These are phyloP conservation scores for Cornus kousa DNA, from an alignment of 148 eudicot species.

Conservation along the genomic window DNA sequence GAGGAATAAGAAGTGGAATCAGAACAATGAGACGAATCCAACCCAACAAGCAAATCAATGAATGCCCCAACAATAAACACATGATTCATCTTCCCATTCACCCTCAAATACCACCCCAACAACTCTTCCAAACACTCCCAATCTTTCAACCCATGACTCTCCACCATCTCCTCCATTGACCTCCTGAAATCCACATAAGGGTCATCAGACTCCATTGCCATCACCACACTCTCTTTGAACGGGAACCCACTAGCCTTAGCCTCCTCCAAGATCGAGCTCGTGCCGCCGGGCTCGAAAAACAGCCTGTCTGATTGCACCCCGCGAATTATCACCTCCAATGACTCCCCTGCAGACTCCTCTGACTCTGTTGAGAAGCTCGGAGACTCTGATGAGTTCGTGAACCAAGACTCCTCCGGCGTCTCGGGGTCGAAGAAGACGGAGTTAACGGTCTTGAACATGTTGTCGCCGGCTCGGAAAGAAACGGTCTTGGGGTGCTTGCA, in stretches of 20 bases:
- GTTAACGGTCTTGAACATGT: slow-evolving; percentile 50
- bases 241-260: slow-evolving; percentile 7
- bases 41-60: slow-evolving; percentile 50
- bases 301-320: slow-evolving; percentile 62
- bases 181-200: slow-evolving; percentile 64
- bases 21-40: slow-evolving; percentile 15
- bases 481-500: slow-evolving; percentile 51
- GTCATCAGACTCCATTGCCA: slow-evolving; percentile 54
- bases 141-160: slow-evolving; percentile 53
- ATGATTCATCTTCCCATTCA: slow-evolving; percentile 61
- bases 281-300: slow-evolving; percentile 54
- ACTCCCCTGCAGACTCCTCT: slow-evolving; percentile 24
- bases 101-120: slow-evolving; percentile 72
- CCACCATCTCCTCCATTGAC: slow-evolving; percentile 92
- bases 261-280: slow-evolving; percentile 34
- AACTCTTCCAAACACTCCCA: slow-evolving; percentile 74
- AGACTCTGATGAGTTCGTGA: slow-evolving; percentile 41
- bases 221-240: slow-evolving; percentile 42
- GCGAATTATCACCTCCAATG: slow-evolving; percentile 49
- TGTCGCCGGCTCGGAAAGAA: slow-evolving; percentile 39
- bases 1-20: slow-evolving; percentile 21
- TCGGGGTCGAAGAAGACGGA: slow-evolving; percentile 39
- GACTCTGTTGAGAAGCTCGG: slow-evolving; percentile 37
- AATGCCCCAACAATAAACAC: slow-evolving; percentile 70
- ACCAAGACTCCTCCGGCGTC: slow-evolving; percentile 34